Percentiles rank a stretch among this genome's conserved stretches.
Conservation (phyloP, 1,139 yeast species). For the Sugiyamaella xylanicola region DNA sequence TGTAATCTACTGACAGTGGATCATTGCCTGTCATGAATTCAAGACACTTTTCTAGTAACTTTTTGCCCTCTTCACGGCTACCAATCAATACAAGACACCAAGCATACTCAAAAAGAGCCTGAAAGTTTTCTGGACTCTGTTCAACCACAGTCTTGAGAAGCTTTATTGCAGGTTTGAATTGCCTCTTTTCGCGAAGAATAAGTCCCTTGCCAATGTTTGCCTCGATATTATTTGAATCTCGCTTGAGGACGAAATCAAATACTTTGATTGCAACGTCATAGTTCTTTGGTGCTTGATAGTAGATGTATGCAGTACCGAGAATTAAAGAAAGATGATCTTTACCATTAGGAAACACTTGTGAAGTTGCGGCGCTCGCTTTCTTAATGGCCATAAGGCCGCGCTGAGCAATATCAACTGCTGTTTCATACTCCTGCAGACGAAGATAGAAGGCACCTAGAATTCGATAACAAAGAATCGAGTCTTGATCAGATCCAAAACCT, state of each 20-base stretch:
- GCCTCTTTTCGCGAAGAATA: conserved; percentile 67
- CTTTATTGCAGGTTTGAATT: conserved; percentile 54
- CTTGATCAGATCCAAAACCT: conserved; percentile 52
- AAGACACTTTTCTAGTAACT: conserved; percentile 51
- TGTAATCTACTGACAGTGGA: conserved; percentile 53
- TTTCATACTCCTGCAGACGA: conserved; percentile 62
- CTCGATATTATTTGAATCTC: conserved; percentile 54
- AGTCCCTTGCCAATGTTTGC: conserved; percentile 84
- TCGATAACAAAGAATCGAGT: conserved; percentile 63
- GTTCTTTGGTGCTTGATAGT: conserved; percentile 88
- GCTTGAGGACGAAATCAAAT: conserved; percentile 61
- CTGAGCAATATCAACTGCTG: conserved; percentile 62
- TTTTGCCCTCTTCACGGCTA: conserved; percentile 57
- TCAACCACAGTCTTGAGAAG: conserved; percentile 56
- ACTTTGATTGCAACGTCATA: conserved; percentile 71
- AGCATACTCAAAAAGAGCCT: conserved; percentile 69
- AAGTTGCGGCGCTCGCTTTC: conserved; percentile 50
- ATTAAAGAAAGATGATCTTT: conserved; percentile 63
- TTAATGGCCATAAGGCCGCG: conserved; percentile 58
- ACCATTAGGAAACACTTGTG: conserved; percentile 53
- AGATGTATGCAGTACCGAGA: conserved; percentile 77
- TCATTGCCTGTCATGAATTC: conserved; percentile 52
- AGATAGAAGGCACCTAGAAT: conserved; percentile 64
- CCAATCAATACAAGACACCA: conserved; percentile 74
- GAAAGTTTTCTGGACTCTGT: conserved; percentile 55